Percentiles rank a stretch among this genome's conserved stretches.
Conservation (phyloP, 2,329 filamentous ascomycete species). For the Colletotrichum falcatum region DNA sequence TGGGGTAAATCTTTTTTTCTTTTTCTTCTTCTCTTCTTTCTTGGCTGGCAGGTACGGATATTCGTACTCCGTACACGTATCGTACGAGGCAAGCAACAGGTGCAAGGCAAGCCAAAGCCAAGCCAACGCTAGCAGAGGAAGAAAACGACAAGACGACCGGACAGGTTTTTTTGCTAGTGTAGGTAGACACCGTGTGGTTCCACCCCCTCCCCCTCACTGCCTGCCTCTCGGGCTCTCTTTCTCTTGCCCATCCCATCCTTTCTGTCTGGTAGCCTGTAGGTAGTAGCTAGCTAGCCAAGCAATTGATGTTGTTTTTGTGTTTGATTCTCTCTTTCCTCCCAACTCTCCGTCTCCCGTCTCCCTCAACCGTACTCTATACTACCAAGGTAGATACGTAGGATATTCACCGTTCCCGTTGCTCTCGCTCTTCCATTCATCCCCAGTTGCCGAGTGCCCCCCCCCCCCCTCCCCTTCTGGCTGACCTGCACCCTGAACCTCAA, state of each 20-base stretch:
- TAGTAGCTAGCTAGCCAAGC: too few species aligned
- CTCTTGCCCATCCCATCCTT: background rate
- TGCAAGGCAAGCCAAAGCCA: background rate
- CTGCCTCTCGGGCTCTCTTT: background rate
- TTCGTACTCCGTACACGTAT: too few species aligned
- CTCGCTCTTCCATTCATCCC: background rate
- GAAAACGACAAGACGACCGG: background rate
- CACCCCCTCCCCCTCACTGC: background rate
- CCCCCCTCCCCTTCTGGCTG: slow-evolving; percentile 1
- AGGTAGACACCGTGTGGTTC: too few species aligned
- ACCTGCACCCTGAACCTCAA: background rate
- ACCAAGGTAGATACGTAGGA: too few species aligned
- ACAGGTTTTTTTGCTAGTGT: background rate
- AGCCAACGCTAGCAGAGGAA: slow-evolving; percentile 6
- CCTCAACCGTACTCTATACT: too few species aligned
- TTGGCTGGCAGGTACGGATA: background rate
- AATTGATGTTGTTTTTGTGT: background rate
- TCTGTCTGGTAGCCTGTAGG: too few species aligned
- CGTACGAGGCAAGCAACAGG: background rate
- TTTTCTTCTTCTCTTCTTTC: background rate
- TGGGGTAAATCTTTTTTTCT: slow-evolving; percentile 2
- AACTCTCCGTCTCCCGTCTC: background rate
- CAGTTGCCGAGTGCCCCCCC: slow-evolving; percentile 3
- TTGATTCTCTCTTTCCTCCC: background rate
- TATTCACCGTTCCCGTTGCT: slow-evolving; percentile 1